A percentile compares a stretch with the other conserved stretches of the same genome.
phyloP scores from a whole-genome alignment of 208 protist species.

The Crithidia bombi region DNA sequence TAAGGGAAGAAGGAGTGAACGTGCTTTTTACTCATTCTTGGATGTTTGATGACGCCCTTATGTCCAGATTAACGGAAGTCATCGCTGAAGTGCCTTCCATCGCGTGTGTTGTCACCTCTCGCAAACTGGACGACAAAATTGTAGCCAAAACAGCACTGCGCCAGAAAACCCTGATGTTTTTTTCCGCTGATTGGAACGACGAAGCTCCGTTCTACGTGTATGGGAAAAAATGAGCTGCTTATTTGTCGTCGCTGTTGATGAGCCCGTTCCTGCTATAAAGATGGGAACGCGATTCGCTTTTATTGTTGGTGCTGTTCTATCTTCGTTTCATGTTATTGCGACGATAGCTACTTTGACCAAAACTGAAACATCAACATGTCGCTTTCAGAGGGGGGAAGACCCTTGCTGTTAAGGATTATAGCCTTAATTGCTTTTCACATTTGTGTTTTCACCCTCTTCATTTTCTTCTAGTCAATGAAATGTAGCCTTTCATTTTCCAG shows the following conservation, averaged over 20 bases:
- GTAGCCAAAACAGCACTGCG: slow-evolving; percentile 39
- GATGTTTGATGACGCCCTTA: slow-evolving; percentile 87
- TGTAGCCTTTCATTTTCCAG: no score
- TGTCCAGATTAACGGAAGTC: slow-evolving; percentile 64
- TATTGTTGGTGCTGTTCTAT: no score
- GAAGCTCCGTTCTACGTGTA: slow-evolving; percentile 85
- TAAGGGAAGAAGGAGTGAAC: slow-evolving; percentile 66
- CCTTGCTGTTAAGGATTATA: no score
- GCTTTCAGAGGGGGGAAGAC: no score
- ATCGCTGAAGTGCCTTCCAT: slow-evolving; percentile 60
- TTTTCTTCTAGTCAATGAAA: no score
- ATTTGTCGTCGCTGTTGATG: no score
- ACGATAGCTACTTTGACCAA: no score
- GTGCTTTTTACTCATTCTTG: slow-evolving; percentile 82
- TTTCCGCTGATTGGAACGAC: slow-evolving; percentile 81
- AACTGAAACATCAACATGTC: no score
- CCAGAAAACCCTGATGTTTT: slow-evolving; percentile 52
- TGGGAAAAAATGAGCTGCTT: slow-evolving; percentile 5
- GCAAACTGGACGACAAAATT: slow-evolving; percentile 59
- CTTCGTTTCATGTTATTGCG: no score
- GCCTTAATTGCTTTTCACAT: no score
- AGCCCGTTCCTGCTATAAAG: no score
- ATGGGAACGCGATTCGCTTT: not conserved
- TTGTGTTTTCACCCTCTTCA: no score
- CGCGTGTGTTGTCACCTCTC: slow-evolving; percentile 77